These are phyloP conservation scores for Dorcoceras hygrometricum DNA, from an alignment of 257 asterid species.

Conservation along the genomic window DNA sequence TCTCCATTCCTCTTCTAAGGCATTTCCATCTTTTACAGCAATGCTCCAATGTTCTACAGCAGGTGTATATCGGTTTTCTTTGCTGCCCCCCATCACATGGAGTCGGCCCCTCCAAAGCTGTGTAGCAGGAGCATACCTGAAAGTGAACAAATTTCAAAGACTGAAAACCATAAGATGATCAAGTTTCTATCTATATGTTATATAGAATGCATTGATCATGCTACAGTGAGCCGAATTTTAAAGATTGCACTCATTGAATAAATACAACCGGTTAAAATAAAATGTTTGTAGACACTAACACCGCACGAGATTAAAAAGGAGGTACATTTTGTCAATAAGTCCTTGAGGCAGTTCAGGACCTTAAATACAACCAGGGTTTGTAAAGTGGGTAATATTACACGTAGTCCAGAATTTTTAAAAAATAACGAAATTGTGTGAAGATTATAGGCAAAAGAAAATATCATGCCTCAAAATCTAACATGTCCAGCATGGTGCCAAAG, in stretches of 20 bases:
- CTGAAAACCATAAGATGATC: neutral
- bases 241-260: neutral
- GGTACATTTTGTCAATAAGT: neutral
- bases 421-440: neutral
- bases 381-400: neutral
- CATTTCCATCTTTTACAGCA: slow-evolving; percentile 80
- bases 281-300: neutral
- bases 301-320: neutral
- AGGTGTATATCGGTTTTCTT: slow-evolving; percentile 73
- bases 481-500: neutral
- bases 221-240: neutral
- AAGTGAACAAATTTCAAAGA: slow-evolving; percentile 19
- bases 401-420: neutral
- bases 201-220: neutral
- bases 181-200: neutral
- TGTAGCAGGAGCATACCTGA: slow-evolving; percentile 95
- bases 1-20: slow-evolving; percentile 74
- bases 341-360: neutral
- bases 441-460: neutral
- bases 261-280: neutral
- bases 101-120: slow-evolving; percentile 93
- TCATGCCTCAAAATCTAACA: neutral
- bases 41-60: slow-evolving; percentile 87
- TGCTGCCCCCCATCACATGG: slow-evolving; percentile 98
- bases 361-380: neutral